Conservation (phyloP, 495 filamentous ascomycete genomes). For the Podospora pseudopauciseta region DNA sequence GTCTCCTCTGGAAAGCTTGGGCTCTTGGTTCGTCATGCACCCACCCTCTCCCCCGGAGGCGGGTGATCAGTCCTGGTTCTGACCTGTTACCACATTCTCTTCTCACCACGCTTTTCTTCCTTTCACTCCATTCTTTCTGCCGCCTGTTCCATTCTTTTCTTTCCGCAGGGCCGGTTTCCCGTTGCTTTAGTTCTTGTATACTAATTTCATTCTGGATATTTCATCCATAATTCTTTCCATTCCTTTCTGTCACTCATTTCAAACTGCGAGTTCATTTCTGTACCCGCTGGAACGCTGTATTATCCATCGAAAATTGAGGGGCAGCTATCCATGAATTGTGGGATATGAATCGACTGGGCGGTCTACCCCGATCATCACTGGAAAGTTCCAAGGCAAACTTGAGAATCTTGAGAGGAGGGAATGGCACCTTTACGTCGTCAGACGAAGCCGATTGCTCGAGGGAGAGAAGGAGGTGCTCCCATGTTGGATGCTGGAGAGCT, state of each 20-base stretch:
- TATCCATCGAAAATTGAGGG: background rate
- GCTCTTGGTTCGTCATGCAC: constrained; percentile 26
- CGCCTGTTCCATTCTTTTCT: constrained; percentile 26
- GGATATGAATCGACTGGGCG: constrained; percentile 12
- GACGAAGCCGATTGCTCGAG: constrained; percentile 9
- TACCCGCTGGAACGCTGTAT: constrained; percentile 3
- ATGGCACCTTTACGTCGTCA: constrained; percentile 31
- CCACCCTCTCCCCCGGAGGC: constrained; percentile 16
- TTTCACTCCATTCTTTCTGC: constrained; percentile 6
- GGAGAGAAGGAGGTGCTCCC: constrained; percentile 10
- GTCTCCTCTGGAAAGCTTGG: constrained; percentile 20
- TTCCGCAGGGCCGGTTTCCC: constrained; percentile 26
- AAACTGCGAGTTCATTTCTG: constrained; percentile 12
- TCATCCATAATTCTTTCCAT: constrained; percentile 30
- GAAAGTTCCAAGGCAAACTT: constrained; percentile 13
- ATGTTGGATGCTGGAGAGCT: constrained; percentile 10
- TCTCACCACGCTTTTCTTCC: constrained; percentile 29
- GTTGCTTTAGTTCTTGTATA: constrained; percentile 16
- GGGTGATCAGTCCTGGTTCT: constrained; percentile 19
- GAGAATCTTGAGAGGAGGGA: constrained; percentile 28
- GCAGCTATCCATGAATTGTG: constrained; percentile 14
- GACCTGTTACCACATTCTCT: constrained; percentile 34
- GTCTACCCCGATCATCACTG: constrained; percentile 21
- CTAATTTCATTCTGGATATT: constrained; percentile 7
- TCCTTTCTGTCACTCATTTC: constrained; percentile 14